phyloP scores from a whole-genome alignment of 2,329 filamentous ascomycete species.

The Alternaria metachromatica region DNA sequence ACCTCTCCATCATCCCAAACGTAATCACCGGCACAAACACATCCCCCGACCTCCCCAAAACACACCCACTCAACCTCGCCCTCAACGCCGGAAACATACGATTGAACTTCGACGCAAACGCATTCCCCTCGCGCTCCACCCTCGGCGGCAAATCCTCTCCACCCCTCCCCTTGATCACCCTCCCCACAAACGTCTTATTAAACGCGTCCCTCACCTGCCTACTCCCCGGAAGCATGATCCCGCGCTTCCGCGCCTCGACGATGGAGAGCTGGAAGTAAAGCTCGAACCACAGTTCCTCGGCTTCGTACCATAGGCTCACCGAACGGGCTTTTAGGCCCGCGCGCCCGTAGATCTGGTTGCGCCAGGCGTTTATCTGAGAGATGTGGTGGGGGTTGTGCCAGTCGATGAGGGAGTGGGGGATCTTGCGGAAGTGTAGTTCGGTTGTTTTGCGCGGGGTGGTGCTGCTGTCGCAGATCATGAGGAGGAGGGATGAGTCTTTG shows the following conservation, averaged over 20 bases:
- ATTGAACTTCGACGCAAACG: slow-evolving; percentile 25
- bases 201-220: slow-evolving; percentile 17
- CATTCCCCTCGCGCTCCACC: slow-evolving; percentile 5
- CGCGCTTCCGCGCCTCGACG: slow-evolving; percentile 11
- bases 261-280: slow-evolving; percentile 26
- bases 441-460: slow-evolving; percentile 2
- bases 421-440: slow-evolving; percentile 26
- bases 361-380: slow-evolving; percentile 31
- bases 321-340: slow-evolving; percentile 24
- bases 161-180: slow-evolving; percentile 1
- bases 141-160: slow-evolving; percentile 6
- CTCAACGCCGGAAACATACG: slow-evolving; percentile 14
- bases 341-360: slow-evolving; percentile 31
- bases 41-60: slow-evolving; percentile 14
- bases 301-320: slow-evolving; percentile 19
- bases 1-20: slow-evolving; percentile 13
- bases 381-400: slow-evolving; percentile 27
- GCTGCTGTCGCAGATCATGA: slow-evolving; percentile 20
- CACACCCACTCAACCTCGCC: not conserved
- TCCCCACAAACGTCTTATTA: slow-evolving; percentile 22
- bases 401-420: slow-evolving; percentile 22
- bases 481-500: slow-evolving; percentile 14
- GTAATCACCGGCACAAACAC: slow-evolving; percentile 16
- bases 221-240: slow-evolving; percentile 11
- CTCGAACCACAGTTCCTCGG: slow-evolving; percentile 28